Base-by-base conservation (phyloP, 345 rosid genomes). In the Populus euphratica region DNA sequence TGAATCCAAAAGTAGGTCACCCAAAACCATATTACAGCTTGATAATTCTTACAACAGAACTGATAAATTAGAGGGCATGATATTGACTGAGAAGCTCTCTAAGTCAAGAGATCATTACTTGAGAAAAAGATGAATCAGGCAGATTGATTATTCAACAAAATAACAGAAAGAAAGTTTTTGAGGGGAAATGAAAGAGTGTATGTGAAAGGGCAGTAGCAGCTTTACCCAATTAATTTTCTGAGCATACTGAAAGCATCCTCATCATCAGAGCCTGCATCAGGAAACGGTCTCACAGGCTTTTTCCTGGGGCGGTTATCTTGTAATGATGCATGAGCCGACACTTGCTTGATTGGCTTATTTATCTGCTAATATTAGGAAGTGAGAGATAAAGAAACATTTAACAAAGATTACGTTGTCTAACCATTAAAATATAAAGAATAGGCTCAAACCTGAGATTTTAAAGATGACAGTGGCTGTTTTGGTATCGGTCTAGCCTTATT, bases 161-260 rank as follows among this genome's bases (percentile, higher is more conserved):
- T 44, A 44, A 44, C 17, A 13, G 50, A 17, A 3, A n/a, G 23
- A 68, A 4, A n/a, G 16, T 21, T 52, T 5, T 21, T 44, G 31
- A 44, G 18, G 52, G 43, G 17, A 1, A 50, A n/a, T 23, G 16
- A n/a, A 13, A 11, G 16, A 74, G 6, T n/a, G 10, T 16, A 38
- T 27, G 29, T 4, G 23, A 61, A 31, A 66, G 38, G 1, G 54
- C 33, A 70, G 36, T 33, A 44, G 4, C 36, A 39, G 47, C 39
- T 39, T 80, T 85, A 87, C 98, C 81, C 81, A 29, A 91, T 86
- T 89, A 94, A 87, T 68, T 80, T 35, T 81, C 97, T 89, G 73
- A 94, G 81, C 81, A 86, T 82, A 70, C 35, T 50, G 23, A 94
- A 69, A 27, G 96, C 92, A 47, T 14, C 56, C 11, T 71, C 88